Evolutionary conservation across 2,329 filamentous ascomycete genomes (phyloP), one percentile per base, ranked within the genome.

Genomic region (Cucurbitaria berberidis): DNA sequence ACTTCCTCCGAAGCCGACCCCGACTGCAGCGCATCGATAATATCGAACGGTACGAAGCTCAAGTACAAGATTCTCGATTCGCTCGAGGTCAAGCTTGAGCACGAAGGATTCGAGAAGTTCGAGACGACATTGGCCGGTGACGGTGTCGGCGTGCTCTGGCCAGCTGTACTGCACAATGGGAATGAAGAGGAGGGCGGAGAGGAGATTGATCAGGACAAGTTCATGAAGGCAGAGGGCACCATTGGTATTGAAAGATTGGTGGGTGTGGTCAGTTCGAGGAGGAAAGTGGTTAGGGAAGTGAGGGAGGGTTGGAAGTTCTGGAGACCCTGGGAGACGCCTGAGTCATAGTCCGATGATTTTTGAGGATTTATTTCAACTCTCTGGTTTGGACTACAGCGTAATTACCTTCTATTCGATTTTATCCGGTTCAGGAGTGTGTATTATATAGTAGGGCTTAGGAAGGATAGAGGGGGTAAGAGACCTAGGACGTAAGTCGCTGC

Each of bases 101-200:
- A 70, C 9, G 79, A 81, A 62, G 90, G 90, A 1, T 99, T 95
- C 72, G 83, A 86, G 65, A 89, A 88, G 64, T 98, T 96, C 68
- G 86, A 93, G 74, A 95, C 92, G 0, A 97, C 90, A 0, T 84
- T 99, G 0, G 95, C 93, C 3, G 93, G 93, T 34, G 91, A 97
- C 67, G 95, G 95, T 11, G 91, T 99, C 1, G 95, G 95, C 32
- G 91, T 99, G 1, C 82, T 99, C 4, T 96, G 90, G 86, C 95
- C 95, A 0, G 95, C 95, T 0, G 89, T 97, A 0, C 80, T 97
- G 22, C 90, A 91, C 72, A 96, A 96, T 55, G 90, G 89, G 5
- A 86, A 84, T n/a, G 86, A 89, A 32, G 88, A 91, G 66, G 85
- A 91, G 59, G 91, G 91, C 29, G 91, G 91, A 21, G 91, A 95